Evolutionary conservation across 106 monocot genomes (phyloP).

Genomic region (Phalaenopsis aphrodite): DNA sequence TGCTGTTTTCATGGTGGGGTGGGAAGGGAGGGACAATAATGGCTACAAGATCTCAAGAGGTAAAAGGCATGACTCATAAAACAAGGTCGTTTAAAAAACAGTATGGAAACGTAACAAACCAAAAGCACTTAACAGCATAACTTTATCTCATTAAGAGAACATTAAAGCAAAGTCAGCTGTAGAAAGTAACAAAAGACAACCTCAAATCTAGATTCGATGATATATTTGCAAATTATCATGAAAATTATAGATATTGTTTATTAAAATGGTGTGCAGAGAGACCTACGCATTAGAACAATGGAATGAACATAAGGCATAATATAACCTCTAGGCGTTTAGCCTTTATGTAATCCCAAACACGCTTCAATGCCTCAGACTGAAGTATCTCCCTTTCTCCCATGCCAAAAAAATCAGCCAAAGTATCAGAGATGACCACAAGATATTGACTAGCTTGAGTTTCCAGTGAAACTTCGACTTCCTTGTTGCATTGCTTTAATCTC

Average conservation of each 20-base stretch:
- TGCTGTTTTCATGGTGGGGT: background rate
- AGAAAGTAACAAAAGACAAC: background rate
- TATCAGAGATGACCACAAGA: slow-evolving; percentile 63
- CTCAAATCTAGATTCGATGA: background rate
- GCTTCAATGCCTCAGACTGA: slow-evolving; percentile 65
- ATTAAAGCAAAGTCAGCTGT: background rate
- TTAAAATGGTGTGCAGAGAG: background rate
- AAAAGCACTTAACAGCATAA: background rate
- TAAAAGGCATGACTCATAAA: background rate
- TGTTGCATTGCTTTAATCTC: slow-evolving; percentile 26
- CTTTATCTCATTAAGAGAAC: background rate
- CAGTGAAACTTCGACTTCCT: slow-evolving; percentile 16
- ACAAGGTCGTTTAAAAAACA: background rate
- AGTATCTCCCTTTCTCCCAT: slow-evolving; percentile 60
- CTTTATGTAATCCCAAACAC: slow-evolving; percentile 76
- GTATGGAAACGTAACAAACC: too few species aligned
- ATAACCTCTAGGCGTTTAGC: slow-evolving; percentile 79
- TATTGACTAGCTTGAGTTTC: slow-evolving; percentile 21
- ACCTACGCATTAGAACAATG: background rate
- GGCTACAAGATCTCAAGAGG: background rate
- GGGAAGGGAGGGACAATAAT: background rate
- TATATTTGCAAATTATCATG: background rate
- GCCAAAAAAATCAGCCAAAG: slow-evolving; percentile 60
- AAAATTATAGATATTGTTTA: background rate
- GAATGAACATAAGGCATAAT: background rate